phyloP scores from a whole-genome alignment of 768 basidiomycete genomes.

The Termitomyces sp. region DNA sequence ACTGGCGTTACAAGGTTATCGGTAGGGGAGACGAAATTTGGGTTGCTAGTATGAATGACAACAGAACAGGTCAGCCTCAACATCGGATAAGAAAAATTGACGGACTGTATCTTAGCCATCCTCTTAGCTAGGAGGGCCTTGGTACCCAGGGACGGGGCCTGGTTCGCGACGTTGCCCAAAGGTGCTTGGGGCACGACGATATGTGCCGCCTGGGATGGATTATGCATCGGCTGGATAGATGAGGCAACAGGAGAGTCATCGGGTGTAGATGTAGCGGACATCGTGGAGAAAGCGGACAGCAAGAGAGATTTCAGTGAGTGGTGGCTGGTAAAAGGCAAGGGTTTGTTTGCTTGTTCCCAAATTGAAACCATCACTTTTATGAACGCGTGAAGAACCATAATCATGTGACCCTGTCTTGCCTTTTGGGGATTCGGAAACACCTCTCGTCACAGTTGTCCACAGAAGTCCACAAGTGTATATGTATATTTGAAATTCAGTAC shows the following conservation, averaged over 20 bases:
- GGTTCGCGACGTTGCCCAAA: constrained; percentile 58
- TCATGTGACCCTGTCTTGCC: constrained; percentile 12
- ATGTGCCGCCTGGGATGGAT: constrained; percentile 75
- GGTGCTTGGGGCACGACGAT: constrained; percentile 77
- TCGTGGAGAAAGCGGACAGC: background rate
- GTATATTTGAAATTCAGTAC: background rate
- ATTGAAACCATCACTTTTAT: background rate
- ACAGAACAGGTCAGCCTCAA: constrained; percentile 4
- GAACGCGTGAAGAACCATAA: constrained; percentile 8
- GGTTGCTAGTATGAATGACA: constrained; percentile 50
- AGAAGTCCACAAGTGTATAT: background rate
- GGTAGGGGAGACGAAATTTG: constrained; percentile 86
- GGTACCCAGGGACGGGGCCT: constrained; percentile 71
- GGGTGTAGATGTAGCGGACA: constrained; percentile 45
- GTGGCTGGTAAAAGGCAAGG: constrained; percentile 1
- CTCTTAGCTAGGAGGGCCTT: constrained; percentile 92
- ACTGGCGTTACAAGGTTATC: constrained; percentile 93
- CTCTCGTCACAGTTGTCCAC: background rate
- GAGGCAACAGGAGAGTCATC: constrained; percentile 58
- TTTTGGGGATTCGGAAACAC: background rate
- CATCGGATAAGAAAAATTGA: constrained; percentile 12
- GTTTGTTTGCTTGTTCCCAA: background rate
- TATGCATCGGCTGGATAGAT: constrained; percentile 79
- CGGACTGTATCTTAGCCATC: constrained; percentile 85
- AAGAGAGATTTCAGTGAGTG: background rate